Evolutionary conservation across 371 early-diverging fungal genomes (phyloP), one percentile per base, ranked within the genome.

Genomic region (Entomophthora muscae): DNA sequence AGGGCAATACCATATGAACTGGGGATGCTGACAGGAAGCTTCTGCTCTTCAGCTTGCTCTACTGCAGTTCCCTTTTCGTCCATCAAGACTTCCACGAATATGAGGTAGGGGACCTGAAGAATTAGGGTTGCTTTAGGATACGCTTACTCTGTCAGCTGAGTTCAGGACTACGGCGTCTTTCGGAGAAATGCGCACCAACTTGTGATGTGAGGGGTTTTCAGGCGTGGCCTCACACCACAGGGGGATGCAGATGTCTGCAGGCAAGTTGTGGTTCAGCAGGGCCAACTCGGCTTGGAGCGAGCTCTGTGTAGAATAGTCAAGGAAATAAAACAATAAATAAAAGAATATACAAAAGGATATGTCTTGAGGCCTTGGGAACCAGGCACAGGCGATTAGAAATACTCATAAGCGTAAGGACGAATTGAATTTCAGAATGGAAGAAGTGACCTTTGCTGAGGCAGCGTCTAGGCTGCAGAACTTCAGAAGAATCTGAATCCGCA

Each of bases 151-250:
- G 71, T 98, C 98, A 1, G 99, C 99, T 61, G 98, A 97, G 74
- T 98, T 98, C 61, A 99, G 73, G 2, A 93, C 90, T 1, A 91
- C 93, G 3, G 92, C 92, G 67, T 97, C 93, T 17, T 81, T 79
- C 0, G 93, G 86, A 24, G 86, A 82, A 22, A 98, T 87, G 53
- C 92, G 78, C 21, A 95, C 88, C 32, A 93, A 79, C 55, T 83
- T 79, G 68, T 95, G 93, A 76, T 95, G 95, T 17, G 74, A 68
- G 10, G 79, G 80, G 22, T 76, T 71, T 7, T 81, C 77, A 5
- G 76, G 66, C 0, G 80, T 77, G 10, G 84, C 80, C 7, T 83
- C 77, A 66, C 95, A 96, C 90, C 91, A 90, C 33, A 95, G 71
- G 1, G 98, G 95, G 12, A 98, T 74, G 68, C 96, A 93, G 13